Evolutionary conservation across 1,284 basidiomycete genomes (phyloP).

Genomic region (Tilletia caries): DNA sequence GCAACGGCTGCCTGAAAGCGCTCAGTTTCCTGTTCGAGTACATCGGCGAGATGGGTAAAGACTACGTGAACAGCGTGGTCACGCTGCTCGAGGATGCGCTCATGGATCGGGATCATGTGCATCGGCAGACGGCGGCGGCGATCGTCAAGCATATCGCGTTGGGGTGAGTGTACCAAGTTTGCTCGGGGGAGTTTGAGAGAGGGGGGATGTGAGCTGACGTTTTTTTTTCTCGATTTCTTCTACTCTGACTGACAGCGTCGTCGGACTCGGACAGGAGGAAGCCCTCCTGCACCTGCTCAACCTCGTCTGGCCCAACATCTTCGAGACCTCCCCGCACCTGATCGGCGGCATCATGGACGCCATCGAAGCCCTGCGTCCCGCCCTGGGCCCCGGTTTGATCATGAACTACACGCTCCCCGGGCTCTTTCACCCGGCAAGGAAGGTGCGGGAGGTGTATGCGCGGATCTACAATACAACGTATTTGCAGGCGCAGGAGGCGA

Average conservation of each 20-base stretch:
- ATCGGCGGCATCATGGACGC: conserved; percentile 74
- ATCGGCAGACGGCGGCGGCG: conserved; percentile 96
- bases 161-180: conserved; percentile 57
- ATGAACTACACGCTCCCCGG: conserved; percentile 67
- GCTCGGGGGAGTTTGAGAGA: no score
- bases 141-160: conserved; percentile 98
- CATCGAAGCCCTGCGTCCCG: conserved; percentile 92
- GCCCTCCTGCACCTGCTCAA: conserved; percentile 97
- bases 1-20: conserved; percentile 98
- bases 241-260: conserved; percentile 60
- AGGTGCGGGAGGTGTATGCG: conserved; percentile 85
- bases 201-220: neutral
- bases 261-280: conserved; percentile 94
- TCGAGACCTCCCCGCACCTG: conserved; percentile 96
- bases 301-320: conserved; percentile 97
- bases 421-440: conserved; percentile 70
- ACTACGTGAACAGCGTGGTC: conserved; percentile 94
- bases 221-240: neutral
- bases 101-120: conserved; percentile 95
- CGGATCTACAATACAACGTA: conserved; percentile 69
- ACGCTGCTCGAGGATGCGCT: conserved; percentile 96
- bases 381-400: conserved; percentile 86
- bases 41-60: conserved; percentile 98
- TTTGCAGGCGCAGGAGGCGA: conserved; percentile 78
- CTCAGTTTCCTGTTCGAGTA: conserved; percentile 99